phyloP scores from a whole-genome alignment of 768 basidiomycete genomes.

The Termitomyces sp. region DNA sequence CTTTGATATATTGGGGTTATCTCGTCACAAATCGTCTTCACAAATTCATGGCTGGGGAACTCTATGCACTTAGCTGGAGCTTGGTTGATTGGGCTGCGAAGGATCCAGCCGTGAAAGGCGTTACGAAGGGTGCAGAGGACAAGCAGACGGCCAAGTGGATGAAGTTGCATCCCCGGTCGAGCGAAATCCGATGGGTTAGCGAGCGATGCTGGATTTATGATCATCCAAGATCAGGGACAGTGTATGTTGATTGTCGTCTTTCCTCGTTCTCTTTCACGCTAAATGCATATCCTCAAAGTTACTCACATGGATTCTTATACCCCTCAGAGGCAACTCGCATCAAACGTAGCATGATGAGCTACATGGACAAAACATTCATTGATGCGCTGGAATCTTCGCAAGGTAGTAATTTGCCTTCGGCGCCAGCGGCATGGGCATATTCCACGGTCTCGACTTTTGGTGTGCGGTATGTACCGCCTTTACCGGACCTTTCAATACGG shows the following conservation, averaged over 20 bases:
- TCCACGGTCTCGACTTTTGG: constrained; percentile 86
- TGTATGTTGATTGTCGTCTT: constrained; percentile 48
- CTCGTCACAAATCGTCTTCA: constrained; percentile 86
- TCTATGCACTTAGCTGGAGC: constrained; percentile 88
- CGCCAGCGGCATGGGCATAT: constrained; percentile 40
- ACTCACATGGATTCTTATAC: constrained; percentile 93
- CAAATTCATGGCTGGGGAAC: constrained; percentile 92
- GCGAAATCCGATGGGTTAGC: constrained; percentile 82
- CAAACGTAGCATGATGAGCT: constrained; percentile 49
- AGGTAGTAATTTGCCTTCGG: constrained; percentile 29
- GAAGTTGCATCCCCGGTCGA: constrained; percentile 73
- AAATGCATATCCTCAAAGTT: constrained; percentile 41
- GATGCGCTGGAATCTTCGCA: constrained; percentile 29
- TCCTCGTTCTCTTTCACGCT: constrained; percentile 5
- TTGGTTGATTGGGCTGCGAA: constrained; percentile 86
- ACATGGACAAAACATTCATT: constrained; percentile 43
- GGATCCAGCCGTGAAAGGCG: constrained; percentile 60
- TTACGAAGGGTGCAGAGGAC: constrained; percentile 85
- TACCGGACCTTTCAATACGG: constrained; percentile 56
- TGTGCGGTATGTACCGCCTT: constrained; percentile 66
- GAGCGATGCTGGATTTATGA: constrained; percentile 99
- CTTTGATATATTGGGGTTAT: constrained; percentile 85
- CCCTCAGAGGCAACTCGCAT: constrained; percentile 82
- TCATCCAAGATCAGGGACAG: constrained; percentile 90
- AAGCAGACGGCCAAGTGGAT: constrained; percentile 95